Evolutionary conservation across 305 asterid genomes (phyloP).

Genomic region (Withania somnifera): DNA sequence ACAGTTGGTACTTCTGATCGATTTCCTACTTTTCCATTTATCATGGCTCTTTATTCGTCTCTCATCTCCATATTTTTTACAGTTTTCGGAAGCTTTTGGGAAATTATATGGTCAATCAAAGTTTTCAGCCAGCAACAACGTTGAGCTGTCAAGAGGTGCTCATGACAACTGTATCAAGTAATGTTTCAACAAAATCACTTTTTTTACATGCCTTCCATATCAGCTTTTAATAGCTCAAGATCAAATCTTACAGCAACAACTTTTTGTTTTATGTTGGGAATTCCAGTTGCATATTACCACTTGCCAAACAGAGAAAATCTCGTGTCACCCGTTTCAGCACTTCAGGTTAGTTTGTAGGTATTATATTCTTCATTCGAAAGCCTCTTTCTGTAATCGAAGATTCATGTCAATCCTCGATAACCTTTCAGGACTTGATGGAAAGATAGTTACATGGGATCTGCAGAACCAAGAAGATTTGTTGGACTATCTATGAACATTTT

Average conservation of each 20-base stretch:
- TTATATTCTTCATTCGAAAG: neutral
- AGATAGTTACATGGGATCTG: constrained; percentile 76
- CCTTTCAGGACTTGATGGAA: constrained; percentile 74
- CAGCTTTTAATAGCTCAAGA: neutral
- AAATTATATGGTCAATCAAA: constrained; percentile 78
- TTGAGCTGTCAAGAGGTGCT: constrained; percentile 53
- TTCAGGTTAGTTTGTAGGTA: constrained; percentile 46
- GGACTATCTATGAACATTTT: constrained; percentile 32
- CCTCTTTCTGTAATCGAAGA: neutral
- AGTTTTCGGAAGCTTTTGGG: constrained; percentile 88
- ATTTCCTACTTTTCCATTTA: neutral
- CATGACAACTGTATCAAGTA: constrained; percentile 92
- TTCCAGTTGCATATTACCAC: constrained; percentile 58
- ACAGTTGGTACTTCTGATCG: neutral
- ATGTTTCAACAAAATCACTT: neutral
- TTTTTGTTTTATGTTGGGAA: constrained; percentile 7
- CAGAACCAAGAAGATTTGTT: constrained; percentile 52
- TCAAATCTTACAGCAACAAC: neutral
- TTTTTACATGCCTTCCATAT: neutral
- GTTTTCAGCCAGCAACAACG: constrained; percentile 35
- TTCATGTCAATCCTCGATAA: neutral
- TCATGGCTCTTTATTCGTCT: neutral
- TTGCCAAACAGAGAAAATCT: constrained; percentile 42
- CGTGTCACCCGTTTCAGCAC: constrained; percentile 64
- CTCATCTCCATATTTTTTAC: constrained; percentile 4